Evolutionary conservation across 2,329 filamentous ascomycete species (phyloP), one percentile per base, ranked within the genome.

Genomic region (Talaromyces sp.): DNA sequence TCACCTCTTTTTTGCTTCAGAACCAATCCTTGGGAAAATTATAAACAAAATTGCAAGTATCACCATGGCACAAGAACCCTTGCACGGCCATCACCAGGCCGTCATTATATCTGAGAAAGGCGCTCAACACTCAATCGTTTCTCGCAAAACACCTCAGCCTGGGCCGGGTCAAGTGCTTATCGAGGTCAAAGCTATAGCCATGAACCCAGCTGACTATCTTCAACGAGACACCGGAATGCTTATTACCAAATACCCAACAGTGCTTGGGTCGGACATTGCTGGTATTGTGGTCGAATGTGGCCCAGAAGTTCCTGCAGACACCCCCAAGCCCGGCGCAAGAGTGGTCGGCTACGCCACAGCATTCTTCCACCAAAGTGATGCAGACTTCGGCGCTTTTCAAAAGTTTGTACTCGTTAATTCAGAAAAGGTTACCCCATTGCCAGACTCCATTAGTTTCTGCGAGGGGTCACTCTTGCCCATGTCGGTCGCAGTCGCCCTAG

Each of bases 171-270:
- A 79, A 29, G 57, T 79, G 51, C 73, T 78, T n/a, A 71, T 80
- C 65, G 68, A 76, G 61, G 72, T 77, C 62, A 67, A 73, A 17
- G 72, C 76, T 17, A 66, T 78, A 26, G 77, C 75, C 5, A 64
- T 80, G 50, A 80, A 80, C 63, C 77, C 77, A 9, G 67, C 75
- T 55, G 77, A 79, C 60, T 60, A 64, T 63, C 61, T 31, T 27
- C 68, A 67, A 55, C 66, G 68, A n/a, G 68, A 68, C 32, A 35
- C 51, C 19, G 67, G 67, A 24, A 52, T 66, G 11, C 62, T 65
- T 3, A 54, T 73, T 57, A 27, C 60, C 17, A 59, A 21, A 10
- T 71, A 69, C 55, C 70, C 70, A 1, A 64, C 69, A 1, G 61
- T 72, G 24, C 8, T 70, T 3, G 71, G 69, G 41, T 71, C 70